These are phyloP conservation scores for Plasmodiophora brassicae DNA, from an alignment of 208 protist species.

Conservation along the genomic window DNA sequence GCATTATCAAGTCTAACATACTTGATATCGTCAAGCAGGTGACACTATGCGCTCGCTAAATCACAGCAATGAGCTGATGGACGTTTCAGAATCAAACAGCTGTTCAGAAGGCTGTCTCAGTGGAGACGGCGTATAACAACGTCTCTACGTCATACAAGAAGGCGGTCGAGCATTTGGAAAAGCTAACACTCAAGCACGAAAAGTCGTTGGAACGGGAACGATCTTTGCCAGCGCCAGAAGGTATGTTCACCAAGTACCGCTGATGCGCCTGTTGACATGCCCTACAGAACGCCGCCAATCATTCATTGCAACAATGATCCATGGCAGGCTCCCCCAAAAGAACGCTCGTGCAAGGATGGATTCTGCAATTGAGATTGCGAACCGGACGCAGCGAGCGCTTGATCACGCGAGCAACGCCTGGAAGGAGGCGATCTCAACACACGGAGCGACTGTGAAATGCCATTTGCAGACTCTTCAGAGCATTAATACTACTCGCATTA, in stretches of 20 bases:
- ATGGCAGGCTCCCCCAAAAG: not conserved
- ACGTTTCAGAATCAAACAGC: conserved; percentile 1
- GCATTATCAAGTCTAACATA: conserved; percentile 22
- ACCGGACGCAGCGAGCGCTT: not conserved
- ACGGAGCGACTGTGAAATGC: not conserved
- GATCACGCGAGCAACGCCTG: not conserved
- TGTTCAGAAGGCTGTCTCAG: not conserved
- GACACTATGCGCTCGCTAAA: too few relatives aligned
- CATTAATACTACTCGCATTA: not conserved
- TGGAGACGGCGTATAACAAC: not conserved
- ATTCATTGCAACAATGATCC: conserved; percentile 27
- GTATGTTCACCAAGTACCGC: too few relatives aligned
- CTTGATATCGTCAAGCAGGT: not conserved
- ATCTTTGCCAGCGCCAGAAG: not conserved
- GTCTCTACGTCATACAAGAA: not conserved
- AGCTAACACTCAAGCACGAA: not conserved
- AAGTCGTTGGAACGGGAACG: not conserved
- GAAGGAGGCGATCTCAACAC: not conserved
- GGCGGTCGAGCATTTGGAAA: not conserved
- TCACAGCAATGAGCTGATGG: too few relatives aligned
- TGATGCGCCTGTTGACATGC: too few relatives aligned
- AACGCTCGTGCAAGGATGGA: not conserved
- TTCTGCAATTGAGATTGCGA: not conserved
- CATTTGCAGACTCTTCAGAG: not conserved
- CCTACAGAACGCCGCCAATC: not conserved